Base-by-base conservation (phyloP, 257 asterid genomes). In the Fraxinus quadrangulata region DNA sequence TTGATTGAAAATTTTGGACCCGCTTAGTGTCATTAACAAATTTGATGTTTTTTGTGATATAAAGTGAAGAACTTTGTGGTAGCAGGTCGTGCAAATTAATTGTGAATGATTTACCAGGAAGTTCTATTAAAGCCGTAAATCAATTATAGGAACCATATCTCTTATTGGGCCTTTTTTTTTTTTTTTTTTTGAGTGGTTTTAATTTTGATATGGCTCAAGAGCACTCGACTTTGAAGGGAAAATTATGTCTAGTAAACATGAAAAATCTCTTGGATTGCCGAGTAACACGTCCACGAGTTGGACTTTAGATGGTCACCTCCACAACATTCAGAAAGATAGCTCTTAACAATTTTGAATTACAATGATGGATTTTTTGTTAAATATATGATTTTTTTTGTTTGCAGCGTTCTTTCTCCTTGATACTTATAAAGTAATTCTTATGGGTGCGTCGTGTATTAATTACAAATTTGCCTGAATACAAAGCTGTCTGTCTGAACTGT, bases 381-480 rank as follows among this genome's bases (percentile, higher is more conserved):
- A 69, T 39, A 68, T 59, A 13, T 21, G 59, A 5, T 39, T 4
- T 33, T n/a, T n/a, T 2, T 56, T 39, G 33, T 30, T 30, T 31
- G 3, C 45, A 73, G 68, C 5, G 33, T 12, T 68, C 66, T 73
- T 75, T 61, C 37, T 69, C 68, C 47, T 65, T 77, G 56, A 49
- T 59, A 31, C 28, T 65, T 56, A 30, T 9, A 2, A 40, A 40
- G 4, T 42, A 66, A 36, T 77, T 68, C 79, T 54, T 17, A 31
- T 54, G 42, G 36, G 36, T 70, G 4, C 13, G 47, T 40, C 11
- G 3, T 14, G 72, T 67, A 30, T 39, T 66, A 5, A 24, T 13
- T 21, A 63, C 34, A 51, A 47, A 63, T 51, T 83, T 80, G 66
- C 40, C 88, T 79, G 79, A 84, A 34, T 34, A 39, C 5, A 59